These are phyloP conservation scores for Zasmidium cellare DNA, from an alignment of 2,329 filamentous ascomycete genomes.

Conservation along the genomic window DNA sequence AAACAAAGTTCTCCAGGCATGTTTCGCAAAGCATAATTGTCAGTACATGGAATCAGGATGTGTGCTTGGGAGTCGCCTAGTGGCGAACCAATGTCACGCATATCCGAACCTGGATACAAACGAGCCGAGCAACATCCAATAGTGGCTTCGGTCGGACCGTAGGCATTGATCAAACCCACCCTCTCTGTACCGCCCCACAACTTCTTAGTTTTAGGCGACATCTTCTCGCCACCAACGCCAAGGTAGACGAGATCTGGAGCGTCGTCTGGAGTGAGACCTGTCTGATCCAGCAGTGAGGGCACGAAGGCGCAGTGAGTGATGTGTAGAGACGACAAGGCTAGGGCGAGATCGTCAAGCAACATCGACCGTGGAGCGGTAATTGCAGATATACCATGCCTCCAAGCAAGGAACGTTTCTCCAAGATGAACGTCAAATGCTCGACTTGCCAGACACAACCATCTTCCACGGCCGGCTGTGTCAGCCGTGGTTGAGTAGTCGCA, in stretches of 20 bases:
- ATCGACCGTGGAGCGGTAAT: constrained; percentile 14
- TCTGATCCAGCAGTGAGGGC: constrained; percentile 16
- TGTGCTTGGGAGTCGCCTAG: constrained; percentile 20
- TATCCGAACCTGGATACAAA: constrained; percentile 12
- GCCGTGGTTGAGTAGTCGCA: constrained; percentile 10
- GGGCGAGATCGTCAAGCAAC: constrained; percentile 15
- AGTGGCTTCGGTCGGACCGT: constrained; percentile 22
- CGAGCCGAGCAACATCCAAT: constrained; percentile 13
- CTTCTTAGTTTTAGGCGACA: constrained; percentile 21
- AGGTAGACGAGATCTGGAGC: constrained; percentile 16
- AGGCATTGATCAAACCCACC: constrained; percentile 20
- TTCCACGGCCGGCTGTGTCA: constrained; percentile 12
- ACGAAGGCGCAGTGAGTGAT: constrained; percentile 19
- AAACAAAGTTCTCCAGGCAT: constrained; percentile 21
- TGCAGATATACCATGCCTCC: constrained; percentile 10
- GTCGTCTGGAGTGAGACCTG: constrained; percentile 12
- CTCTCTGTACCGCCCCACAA: constrained; percentile 15
- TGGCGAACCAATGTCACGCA: constrained; percentile 13
- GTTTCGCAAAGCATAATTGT: constrained; percentile 12
- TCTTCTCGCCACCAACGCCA: constrained; percentile 22
- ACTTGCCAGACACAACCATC: constrained; percentile 16
- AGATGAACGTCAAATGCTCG: constrained; percentile 19
- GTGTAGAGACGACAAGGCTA: constrained; percentile 7
- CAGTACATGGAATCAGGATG: constrained; percentile 13
- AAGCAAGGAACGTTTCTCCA: constrained; percentile 17